These are phyloP conservation scores for Pichia nakasei DNA, from an alignment of 805 yeast genomes.

Conservation along the genomic window DNA sequence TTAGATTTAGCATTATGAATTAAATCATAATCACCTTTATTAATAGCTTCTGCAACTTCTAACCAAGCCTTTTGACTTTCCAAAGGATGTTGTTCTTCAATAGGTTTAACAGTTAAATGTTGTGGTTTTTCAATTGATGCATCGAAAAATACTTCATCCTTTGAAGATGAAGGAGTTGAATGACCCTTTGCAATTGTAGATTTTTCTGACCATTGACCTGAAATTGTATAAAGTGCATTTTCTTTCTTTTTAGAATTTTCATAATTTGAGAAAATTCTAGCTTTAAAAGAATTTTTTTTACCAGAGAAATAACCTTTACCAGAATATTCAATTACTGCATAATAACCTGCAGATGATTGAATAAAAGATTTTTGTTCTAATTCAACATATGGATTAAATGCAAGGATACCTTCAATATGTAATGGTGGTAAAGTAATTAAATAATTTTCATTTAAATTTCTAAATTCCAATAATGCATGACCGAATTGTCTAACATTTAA, in stretches of 20 bases:
- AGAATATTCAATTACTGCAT: constrained; percentile 64
- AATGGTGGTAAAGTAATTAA: constrained; percentile 86
- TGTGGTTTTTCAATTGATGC: constrained; percentile 44
- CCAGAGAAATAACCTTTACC: constrained; percentile 96
- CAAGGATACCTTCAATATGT: constrained; percentile 87
- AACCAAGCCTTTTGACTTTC: constrained; percentile 89
- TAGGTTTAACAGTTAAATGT: constrained; percentile 65
- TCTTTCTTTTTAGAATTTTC: constrained; percentile 41
- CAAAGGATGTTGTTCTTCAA: constrained; percentile 67
- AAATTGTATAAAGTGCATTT: constrained; percentile 66
- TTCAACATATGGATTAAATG: constrained; percentile 92
- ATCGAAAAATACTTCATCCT: constrained; percentile 53
- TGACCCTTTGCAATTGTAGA: constrained; percentile 57
- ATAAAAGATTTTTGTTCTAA: constrained; percentile 82
- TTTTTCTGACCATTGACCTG: constrained; percentile 88
- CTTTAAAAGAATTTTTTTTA: constrained; percentile 87
- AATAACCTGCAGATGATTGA: constrained; percentile 72
- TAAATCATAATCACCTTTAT: constrained; percentile 60
- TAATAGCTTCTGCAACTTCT: constrained; percentile 82
- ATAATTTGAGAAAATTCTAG: constrained; percentile 56
- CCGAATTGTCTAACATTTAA: constrained; percentile 88
- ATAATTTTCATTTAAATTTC: constrained; percentile 56
- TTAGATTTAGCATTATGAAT: constrained; percentile 68
- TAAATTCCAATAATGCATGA: constrained; percentile 67
- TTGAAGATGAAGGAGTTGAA: constrained; percentile 32